Percentiles rank a stretch among this genome's conserved stretches.
Conservation (phyloP, 2,329 filamentous ascomycete genomes). For the Cladophialophora exuberans region DNA sequence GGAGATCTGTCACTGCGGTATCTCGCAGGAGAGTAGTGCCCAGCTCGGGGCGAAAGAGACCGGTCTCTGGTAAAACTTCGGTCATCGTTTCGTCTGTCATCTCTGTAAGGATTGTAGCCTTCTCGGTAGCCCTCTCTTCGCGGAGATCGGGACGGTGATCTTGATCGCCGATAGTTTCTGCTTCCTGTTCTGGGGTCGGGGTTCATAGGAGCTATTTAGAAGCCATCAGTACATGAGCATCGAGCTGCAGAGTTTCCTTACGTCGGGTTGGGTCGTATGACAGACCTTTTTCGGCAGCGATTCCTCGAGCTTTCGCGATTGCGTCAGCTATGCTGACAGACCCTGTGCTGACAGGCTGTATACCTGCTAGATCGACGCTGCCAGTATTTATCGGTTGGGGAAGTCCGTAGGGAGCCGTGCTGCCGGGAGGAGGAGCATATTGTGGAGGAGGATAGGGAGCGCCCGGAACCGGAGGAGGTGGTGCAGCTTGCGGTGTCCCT, state of each 20-base stretch:
- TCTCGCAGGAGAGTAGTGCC: slow-evolving; percentile 45
- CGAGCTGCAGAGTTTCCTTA: slow-evolving; percentile 20
- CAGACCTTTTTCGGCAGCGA: slow-evolving; percentile 77
- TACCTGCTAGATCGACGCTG: slow-evolving; percentile 76
- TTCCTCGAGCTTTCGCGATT: slow-evolving; percentile 80
- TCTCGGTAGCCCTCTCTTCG: slow-evolving; percentile 73
- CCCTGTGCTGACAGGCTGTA: slow-evolving; percentile 78
- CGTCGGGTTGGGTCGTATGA: slow-evolving; percentile 48
- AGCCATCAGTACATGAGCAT: background rate
- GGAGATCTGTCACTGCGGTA: slow-evolving; percentile 61
- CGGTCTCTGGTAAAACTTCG: slow-evolving; percentile 68
- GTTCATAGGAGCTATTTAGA: slow-evolving; percentile 24
- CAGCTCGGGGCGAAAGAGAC: slow-evolving; percentile 70
- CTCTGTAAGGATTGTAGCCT: slow-evolving; percentile 79
- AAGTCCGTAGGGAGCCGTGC: slow-evolving; percentile 46
- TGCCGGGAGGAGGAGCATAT: slow-evolving; percentile 47
- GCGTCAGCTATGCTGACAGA: slow-evolving; percentile 83
- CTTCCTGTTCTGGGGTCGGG: slow-evolving; percentile 36
- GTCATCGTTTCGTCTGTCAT: slow-evolving; percentile 70
- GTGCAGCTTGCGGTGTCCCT: slow-evolving; percentile 50
- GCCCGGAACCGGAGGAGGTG: slow-evolving; percentile 41
- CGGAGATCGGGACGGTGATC: slow-evolving; percentile 73
- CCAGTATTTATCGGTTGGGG: slow-evolving; percentile 60
- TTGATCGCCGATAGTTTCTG: slow-evolving; percentile 63
- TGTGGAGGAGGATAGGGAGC: slow-evolving; percentile 45